Conservation (phyloP, 305 asterid genomes). For the Rubia balearica region DNA sequence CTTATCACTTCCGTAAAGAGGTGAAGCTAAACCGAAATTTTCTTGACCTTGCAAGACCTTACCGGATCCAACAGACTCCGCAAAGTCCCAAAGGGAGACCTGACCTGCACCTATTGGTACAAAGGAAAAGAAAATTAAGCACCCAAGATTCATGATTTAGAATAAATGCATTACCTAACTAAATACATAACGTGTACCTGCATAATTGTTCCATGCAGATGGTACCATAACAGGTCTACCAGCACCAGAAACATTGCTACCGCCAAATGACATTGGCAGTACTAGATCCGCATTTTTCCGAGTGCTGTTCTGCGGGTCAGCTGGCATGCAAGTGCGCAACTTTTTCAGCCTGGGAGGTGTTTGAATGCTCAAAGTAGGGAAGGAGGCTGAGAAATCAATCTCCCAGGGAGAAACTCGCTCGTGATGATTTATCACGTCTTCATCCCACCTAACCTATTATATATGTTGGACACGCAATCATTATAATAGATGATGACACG, state of each 20-base stretch:
- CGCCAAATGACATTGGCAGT: conserved; percentile 9
- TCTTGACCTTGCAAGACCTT: conserved; percentile 99
- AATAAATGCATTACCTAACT: conserved; percentile 5
- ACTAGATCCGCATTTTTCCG: conserved; percentile 21
- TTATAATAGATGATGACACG: conserved; percentile 3
- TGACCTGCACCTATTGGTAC: conserved; percentile 39
- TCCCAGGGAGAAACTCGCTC: conserved; percentile 99
- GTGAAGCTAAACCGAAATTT: conserved; percentile 62
- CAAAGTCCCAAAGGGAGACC: conserved; percentile 75
- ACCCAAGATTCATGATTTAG: conserved; percentile 9
- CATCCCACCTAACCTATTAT: conserved; percentile 91
- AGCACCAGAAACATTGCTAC: conserved; percentile 7
- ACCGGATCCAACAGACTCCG: conserved; percentile 85
- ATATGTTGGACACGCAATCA: conserved; percentile 14
- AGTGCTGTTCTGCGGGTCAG: conserved; percentile 47
- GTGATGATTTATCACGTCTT: conserved; percentile 63
- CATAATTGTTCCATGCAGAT: conserved; percentile 20
- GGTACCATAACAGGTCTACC: conserved; percentile 12
- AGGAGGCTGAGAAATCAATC: conserved; percentile 75
- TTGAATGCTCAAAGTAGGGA: conserved; percentile 64
- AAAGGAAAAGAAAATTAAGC: neutral
- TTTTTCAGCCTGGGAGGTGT: conserved; percentile 76
- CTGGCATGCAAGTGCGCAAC: conserved; percentile 55
- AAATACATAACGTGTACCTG: conserved; percentile 38
- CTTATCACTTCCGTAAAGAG: conserved; percentile 56